phyloP scores from a whole-genome alignment of 2,329 filamentous ascomycete species.

The Aspergillus ruber region DNA sequence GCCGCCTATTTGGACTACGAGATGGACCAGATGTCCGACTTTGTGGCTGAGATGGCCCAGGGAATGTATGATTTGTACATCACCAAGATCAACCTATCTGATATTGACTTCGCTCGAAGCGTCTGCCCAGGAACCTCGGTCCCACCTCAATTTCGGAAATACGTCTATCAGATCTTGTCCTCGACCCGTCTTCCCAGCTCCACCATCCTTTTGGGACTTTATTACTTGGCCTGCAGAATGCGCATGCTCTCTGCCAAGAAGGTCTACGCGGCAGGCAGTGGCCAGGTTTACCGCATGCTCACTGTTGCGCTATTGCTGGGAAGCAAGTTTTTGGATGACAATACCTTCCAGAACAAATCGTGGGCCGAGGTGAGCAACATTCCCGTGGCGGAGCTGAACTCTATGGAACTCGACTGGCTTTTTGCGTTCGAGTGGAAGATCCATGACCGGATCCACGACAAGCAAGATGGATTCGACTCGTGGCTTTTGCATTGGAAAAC shows the following conservation, averaged over 20 bases:
- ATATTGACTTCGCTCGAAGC: constrained; percentile 59
- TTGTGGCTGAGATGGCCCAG: constrained; percentile 83
- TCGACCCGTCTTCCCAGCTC: constrained; percentile 86
- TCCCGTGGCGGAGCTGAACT: constrained; percentile 73
- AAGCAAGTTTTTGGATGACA: constrained; percentile 94
- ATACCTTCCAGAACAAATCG: constrained; percentile 94
- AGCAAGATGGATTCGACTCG: constrained; percentile 60
- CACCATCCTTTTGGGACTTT: constrained; percentile 83
- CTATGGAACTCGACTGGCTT: constrained; percentile 82
- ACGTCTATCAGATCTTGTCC: constrained; percentile 82
- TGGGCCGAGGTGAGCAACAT: constrained; percentile 96
- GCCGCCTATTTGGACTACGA: constrained; percentile 94
- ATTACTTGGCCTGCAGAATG: constrained; percentile 79
- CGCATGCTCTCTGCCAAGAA: constrained; percentile 59
- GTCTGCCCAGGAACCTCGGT: constrained; percentile 57
- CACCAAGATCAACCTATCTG: constrained; percentile 51
- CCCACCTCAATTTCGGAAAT: constrained; percentile 76
- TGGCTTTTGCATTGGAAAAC: constrained; percentile 63
- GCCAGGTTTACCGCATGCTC: constrained; percentile 79
- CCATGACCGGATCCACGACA: constrained; percentile 74
- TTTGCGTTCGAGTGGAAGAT: constrained; percentile 74
- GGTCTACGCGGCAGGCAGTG: constrained; percentile 52
- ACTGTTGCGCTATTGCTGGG: constrained; percentile 79
- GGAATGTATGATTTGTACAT: constrained; percentile 59
- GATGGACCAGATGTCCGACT: constrained; percentile 92